These are phyloP conservation scores for Mycena rebaudengoi DNA, from an alignment of 768 basidiomycete species.

Conservation along the genomic window DNA sequence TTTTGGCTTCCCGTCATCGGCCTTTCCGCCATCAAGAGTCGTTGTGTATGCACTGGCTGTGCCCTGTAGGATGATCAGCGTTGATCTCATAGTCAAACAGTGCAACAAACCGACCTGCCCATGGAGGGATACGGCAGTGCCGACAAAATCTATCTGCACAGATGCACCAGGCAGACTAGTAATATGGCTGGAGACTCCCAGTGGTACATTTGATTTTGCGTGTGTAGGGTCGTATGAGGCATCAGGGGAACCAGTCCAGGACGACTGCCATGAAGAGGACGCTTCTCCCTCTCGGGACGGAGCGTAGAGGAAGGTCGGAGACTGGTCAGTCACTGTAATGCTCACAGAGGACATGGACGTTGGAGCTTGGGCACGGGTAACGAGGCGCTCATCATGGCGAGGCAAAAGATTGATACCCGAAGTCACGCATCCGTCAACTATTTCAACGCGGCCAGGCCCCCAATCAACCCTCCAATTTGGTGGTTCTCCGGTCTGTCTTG, in stretches of 20 bases:
- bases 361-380: no score
- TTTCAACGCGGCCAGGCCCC: no score
- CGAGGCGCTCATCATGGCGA: not conserved
- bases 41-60: constrained; percentile 25
- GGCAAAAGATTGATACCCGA: constrained; percentile 9
- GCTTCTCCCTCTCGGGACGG: constrained; percentile 25
- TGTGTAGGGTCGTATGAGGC: constrained; percentile 24
- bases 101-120: no score
- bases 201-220: constrained; percentile 2
- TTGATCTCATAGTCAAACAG: no score
- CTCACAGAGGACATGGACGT: constrained; percentile 17
- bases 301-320: constrained; percentile 4
- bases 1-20: not conserved
- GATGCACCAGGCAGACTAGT: constrained; percentile 23
- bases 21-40: constrained; percentile 19
- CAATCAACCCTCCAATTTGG: no score
- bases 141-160: constrained; percentile 22
- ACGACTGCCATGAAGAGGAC: constrained; percentile 17
- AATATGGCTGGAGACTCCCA: constrained; percentile 24
- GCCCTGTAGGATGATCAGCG: no score
- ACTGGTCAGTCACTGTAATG: constrained; percentile 28
- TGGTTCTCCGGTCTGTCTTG: no score
- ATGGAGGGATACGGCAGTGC: constrained; percentile 22
- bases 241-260: constrained; percentile 23
- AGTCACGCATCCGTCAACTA: not conserved